Evolutionary conservation across 164 flowering plant species (phyloP), one percentile per base, ranked within the genome.

Genomic region (Vitis labrusca): DNA sequence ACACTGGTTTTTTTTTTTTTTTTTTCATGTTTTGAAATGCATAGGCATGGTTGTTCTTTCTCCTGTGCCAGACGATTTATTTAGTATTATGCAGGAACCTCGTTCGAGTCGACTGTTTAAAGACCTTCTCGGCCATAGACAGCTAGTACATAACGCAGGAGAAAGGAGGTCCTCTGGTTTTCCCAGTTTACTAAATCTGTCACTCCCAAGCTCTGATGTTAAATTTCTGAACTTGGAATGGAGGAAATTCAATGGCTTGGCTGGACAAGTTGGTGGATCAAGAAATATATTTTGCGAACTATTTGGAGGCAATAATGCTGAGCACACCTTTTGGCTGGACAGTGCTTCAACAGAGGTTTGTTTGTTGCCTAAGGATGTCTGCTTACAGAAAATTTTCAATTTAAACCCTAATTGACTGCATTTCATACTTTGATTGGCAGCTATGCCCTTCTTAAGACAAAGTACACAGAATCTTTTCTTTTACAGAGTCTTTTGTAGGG

Each of bases 301-400:
- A 59, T 95, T 88, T 86, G 96, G 96, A 55, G 64, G 82, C 61
- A 66, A 73, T 60, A 80, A 85, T 19, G 91, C 88, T 68, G 82
- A 82, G 65, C 78, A 92, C 79, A 90, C 99, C 15, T 95, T 92
- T 81, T 95, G 99, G 99, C 74, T 95, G 75, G 99, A 95, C 82
- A 95, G 96, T 79, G 88, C 98, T 61, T 87, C 97, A 29, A 70
- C 73, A 48, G 98, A 88, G 98, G 99, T 94, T 59, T 59, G 63
- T 71, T 44, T 23, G 27, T 23, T 23, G 27, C 27, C 1, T 23
- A 23, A 23, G 27, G 27, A 23, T 23, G 27, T 23, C 27, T 23
- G 27, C 27, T 23, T 23, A 23, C 27, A 23, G 27, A 23, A 23
- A 23, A 23, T 23, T 23, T 23, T 23, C 27, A 23, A 23, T 23